Evolutionary conservation across 495 filamentous ascomycete genomes (phyloP).

Genomic region (Penicillium canariense): DNA sequence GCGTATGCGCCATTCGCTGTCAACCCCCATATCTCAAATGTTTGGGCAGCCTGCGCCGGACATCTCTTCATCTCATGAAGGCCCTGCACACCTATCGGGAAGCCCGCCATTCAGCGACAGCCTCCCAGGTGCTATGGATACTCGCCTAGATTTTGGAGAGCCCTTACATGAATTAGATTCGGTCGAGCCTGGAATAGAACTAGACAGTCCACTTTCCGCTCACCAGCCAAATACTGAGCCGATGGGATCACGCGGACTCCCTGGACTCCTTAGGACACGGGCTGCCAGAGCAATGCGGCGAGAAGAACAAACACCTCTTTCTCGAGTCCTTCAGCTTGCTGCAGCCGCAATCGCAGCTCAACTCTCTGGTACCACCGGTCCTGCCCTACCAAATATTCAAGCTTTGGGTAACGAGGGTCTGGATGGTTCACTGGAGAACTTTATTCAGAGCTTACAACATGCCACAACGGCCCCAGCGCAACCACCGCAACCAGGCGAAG

Average conservation of each 20-base stretch:
- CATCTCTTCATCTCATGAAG: constrained; percentile 15
- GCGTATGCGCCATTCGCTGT: constrained; percentile 45
- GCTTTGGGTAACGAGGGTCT: constrained; percentile 55
- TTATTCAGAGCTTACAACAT: constrained; percentile 56
- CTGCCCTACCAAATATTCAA: constrained; percentile 56
- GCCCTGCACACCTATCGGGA: neutral
- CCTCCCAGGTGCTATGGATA: constrained; percentile 39
- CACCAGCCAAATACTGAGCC: constrained; percentile 25
- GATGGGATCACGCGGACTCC: constrained; percentile 38
- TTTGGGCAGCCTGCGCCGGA: constrained; percentile 38
- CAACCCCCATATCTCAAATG: constrained; percentile 46
- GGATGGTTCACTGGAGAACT: constrained; percentile 56
- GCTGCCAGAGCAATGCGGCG: constrained; percentile 49
- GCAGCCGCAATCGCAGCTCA: constrained; percentile 61
- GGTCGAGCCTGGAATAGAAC: constrained; percentile 33
- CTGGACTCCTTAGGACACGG: constrained; percentile 45
- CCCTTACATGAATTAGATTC: constrained; percentile 45
- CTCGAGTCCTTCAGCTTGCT: constrained; percentile 56
- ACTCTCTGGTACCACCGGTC: constrained; percentile 54
- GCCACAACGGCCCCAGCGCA: constrained; percentile 47
- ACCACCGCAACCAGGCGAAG: constrained; percentile 32
- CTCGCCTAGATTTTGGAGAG: constrained; percentile 41
- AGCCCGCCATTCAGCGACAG: constrained; percentile 8
- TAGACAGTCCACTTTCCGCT: constrained; percentile 21
- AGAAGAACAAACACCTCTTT: constrained; percentile 57